Evolutionary conservation across 2,329 filamentous ascomycete species (phyloP).

Genomic region (Paecilomyces niveus): DNA sequence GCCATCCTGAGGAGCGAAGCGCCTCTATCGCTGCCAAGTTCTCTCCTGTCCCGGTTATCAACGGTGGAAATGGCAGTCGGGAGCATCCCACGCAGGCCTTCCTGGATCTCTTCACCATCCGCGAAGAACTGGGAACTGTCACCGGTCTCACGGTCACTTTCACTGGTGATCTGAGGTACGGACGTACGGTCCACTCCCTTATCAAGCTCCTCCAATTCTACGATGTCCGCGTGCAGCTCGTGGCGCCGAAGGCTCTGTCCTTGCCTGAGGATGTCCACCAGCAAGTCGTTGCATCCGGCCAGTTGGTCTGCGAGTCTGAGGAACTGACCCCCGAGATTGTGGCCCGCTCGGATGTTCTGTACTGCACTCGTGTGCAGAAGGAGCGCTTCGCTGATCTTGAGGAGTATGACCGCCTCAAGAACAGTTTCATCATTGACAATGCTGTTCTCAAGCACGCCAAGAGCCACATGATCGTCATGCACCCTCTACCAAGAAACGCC

Average conservation of each 20-base stretch:
- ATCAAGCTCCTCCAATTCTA: slow-evolving; percentile 93
- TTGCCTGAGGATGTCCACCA: slow-evolving; percentile 70
- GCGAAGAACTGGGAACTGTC: slow-evolving; percentile 92
- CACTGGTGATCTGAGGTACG: slow-evolving; percentile 85
- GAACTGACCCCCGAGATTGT: slow-evolving; percentile 81
- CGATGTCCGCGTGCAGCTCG: slow-evolving; percentile 87
- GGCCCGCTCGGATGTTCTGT: slow-evolving; percentile 80
- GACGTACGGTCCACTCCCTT: slow-evolving; percentile 89
- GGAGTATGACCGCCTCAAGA: slow-evolving; percentile 82
- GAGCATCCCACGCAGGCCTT: slow-evolving; percentile 98
- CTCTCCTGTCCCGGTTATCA: slow-evolving; percentile 87
- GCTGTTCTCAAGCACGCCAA: slow-evolving; percentile 85
- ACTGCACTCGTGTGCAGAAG: slow-evolving; percentile 95
- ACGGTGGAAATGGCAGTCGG: slow-evolving; percentile 89
- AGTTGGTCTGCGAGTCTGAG: slow-evolving; percentile 68
- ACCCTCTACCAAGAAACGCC: slow-evolving; percentile 86
- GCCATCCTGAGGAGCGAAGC: slow-evolving; percentile 77
- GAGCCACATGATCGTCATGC: slow-evolving; percentile 87
- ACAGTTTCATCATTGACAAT: slow-evolving; percentile 85
- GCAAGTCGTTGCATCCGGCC: slow-evolving; percentile 64
- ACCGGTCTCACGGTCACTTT: slow-evolving; percentile 96
- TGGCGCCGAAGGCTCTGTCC: slow-evolving; percentile 70
- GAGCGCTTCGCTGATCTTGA: slow-evolving; percentile 79
- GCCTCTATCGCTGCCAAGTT: slow-evolving; percentile 79
- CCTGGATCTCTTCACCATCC: slow-evolving; percentile 95